Percentiles rank a stretch among this genome's conserved stretches.
Conservation (phyloP, 805 yeast species). For the Hanseniaspora vineae region DNA sequence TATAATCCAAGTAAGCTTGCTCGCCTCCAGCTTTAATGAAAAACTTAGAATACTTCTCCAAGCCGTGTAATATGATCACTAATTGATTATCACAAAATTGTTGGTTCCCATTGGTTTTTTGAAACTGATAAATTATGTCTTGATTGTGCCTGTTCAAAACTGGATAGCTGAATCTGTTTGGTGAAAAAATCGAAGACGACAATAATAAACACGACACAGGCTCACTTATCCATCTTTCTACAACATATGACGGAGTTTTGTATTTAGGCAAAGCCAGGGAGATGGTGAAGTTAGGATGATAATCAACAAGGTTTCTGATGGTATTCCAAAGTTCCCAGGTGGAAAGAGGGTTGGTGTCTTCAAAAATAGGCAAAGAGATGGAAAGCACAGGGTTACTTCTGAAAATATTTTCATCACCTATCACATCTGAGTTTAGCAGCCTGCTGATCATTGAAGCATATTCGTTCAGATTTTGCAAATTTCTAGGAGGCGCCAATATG, state of each 20-base stretch:
- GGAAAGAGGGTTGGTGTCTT: conserved; percentile 38
- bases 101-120: conserved; percentile 29
- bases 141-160: conserved; percentile 52
- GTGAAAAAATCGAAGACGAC: conserved; percentile 42
- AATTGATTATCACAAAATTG: conserved; percentile 14
- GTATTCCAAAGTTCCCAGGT: conserved; percentile 73
- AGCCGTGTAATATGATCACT: conserved; percentile 40
- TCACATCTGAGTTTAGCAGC: conserved; percentile 21
- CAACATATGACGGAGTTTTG: conserved; percentile 34
- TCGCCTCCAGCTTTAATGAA: conserved; percentile 24
- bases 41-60: conserved; percentile 27
- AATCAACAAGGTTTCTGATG: conserved; percentile 41
- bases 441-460: conserved; percentile 33
- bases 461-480: conserved; percentile 36
- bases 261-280: conserved; percentile 63
- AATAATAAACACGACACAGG: conserved; percentile 47
- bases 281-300: conserved; percentile 46
- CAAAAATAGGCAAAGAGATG: conserved; percentile 36
- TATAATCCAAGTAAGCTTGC: conserved; percentile 29
- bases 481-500: conserved; percentile 52
- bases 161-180: conserved; percentile 50
- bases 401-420: conserved; percentile 6
- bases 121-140: conserved; percentile 29
- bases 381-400: conserved; percentile 27
- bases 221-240: conserved; percentile 49